Percentiles rank a stretch among this genome's conserved stretches.
These are phyloP conservation scores for Plasmodium gallinaceum DNA, from an alignment of 169 alveolate species.

Conservation along the genomic window DNA sequence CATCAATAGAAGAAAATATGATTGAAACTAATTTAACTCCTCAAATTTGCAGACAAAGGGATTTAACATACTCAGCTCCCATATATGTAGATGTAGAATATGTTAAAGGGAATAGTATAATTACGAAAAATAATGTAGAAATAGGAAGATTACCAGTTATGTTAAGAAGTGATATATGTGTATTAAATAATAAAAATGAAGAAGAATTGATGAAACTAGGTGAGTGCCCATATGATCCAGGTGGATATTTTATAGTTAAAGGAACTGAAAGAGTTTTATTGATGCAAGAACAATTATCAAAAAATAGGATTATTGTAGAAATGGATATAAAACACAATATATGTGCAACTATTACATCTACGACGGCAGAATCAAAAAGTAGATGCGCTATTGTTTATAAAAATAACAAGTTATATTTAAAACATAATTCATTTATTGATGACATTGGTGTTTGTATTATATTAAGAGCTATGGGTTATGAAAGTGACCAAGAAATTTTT, in stretches of 20 bases:
- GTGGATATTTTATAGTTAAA: constrained; percentile 98
- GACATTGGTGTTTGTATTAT: constrained; percentile 97
- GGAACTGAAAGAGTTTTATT: constrained; percentile 99
- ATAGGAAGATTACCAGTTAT: constrained; percentile 98
- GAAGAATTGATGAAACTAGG: constrained; percentile 80
- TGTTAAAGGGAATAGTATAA: constrained; percentile 92
- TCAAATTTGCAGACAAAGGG: constrained; percentile 97
- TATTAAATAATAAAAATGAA: constrained; percentile 81
- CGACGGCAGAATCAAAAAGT: constrained; percentile 98
- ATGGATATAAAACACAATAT: constrained; percentile 94
- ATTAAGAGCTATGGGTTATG: constrained; percentile 98
- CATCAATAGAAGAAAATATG: constrained; percentile 91
- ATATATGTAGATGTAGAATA: constrained; percentile 96
- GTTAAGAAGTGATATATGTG: constrained; percentile 95
- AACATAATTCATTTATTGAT: constrained; percentile 96
- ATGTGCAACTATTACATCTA: constrained; percentile 97
- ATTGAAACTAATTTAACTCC: constrained; percentile 92
- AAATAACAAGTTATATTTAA: constrained; percentile 93
- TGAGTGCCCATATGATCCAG: constrained; percentile 97
- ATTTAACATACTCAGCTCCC: constrained; percentile 98
- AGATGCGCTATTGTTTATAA: constrained; percentile 96
- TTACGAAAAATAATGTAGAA: constrained; percentile 89
- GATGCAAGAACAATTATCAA: constrained; percentile 98
- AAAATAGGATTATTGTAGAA: constrained; percentile 99
- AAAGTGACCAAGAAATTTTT: constrained; percentile 98